Conservation (phyloP, 331 rosid species). For the Cydonia oblonga region DNA sequence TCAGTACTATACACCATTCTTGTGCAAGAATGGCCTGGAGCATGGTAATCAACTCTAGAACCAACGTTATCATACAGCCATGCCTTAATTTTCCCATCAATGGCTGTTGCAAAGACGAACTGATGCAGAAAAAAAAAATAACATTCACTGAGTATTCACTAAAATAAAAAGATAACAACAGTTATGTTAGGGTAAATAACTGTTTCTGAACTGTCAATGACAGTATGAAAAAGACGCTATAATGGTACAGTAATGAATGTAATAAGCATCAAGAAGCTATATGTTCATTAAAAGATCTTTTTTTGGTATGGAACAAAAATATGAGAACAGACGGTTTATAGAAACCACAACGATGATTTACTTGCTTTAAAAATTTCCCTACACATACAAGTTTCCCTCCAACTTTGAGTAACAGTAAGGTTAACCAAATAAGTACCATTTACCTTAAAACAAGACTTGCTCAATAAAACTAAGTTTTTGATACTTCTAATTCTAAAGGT, state of each 20-base stretch:
- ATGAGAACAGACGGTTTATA: not conserved
- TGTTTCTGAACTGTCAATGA: not conserved
- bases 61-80: conserved; percentile 5
- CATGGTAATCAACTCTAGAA: not conserved
- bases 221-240: not conserved
- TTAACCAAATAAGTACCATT: not conserved
- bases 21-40: conserved; percentile 10
- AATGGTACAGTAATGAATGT: not conserved
- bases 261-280: not conserved
- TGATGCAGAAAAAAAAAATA: not conserved
- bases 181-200: not conserved
- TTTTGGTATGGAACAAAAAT: not conserved
- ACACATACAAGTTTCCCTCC: not conserved
- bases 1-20: conserved; percentile 13
- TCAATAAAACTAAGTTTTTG: not conserved
- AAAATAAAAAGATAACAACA: not conserved
- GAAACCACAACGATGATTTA: not conserved
- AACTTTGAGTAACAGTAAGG: not conserved
- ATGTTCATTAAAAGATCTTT: not conserved
- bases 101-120: conserved; percentile 6
- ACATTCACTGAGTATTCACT: too few relatives aligned
- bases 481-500: not conserved
- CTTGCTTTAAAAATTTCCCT: not conserved
- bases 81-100: conserved; percentile 17
- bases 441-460: not conserved